Evolutionary conservation across 1,139 yeast genomes (phyloP).

Genomic region (Candida freyschussii): DNA sequence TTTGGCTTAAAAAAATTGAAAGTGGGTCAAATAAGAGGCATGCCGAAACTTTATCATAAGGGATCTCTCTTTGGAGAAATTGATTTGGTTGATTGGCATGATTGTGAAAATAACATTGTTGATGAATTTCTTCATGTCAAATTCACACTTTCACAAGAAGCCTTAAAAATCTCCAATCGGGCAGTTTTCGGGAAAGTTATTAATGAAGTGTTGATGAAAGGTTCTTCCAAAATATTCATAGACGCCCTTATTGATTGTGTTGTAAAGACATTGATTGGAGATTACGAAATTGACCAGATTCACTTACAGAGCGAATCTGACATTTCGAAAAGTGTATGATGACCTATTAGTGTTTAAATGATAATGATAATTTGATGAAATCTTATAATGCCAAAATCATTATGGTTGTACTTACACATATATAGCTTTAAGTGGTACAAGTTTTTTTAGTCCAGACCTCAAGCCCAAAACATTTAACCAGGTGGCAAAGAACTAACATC

Average conservation of each 20-base stretch:
- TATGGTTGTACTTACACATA: not conserved
- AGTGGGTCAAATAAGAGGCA: slow-evolving; percentile 30
- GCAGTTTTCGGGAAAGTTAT: slow-evolving; percentile 32
- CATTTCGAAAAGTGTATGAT: slow-evolving; percentile 6
- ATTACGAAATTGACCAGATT: slow-evolving; percentile 27
- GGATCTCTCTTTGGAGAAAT: slow-evolving; percentile 31
- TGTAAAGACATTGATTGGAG: slow-evolving; percentile 30
- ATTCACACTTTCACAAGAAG: slow-evolving; percentile 30
- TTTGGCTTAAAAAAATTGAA: slow-evolving; percentile 20
- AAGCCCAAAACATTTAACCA: no score
- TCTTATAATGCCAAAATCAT: not conserved
- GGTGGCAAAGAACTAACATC: slow-evolving; percentile 90
- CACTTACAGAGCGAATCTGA: slow-evolving; percentile 25
- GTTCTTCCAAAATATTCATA: slow-evolving; percentile 29
- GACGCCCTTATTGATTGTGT: slow-evolving; percentile 31
- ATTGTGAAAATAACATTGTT: slow-evolving; percentile 28
- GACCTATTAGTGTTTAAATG: not conserved
- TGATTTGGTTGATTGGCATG: slow-evolving; percentile 33
- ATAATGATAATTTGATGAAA: not conserved
- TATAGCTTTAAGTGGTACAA: slow-evolving; percentile 1
- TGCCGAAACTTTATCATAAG: slow-evolving; percentile 30
- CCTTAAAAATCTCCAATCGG: slow-evolving; percentile 29
- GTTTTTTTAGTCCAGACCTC: no score
- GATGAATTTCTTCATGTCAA: slow-evolving; percentile 24
- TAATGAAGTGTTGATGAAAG: slow-evolving; percentile 31